Conservation (phyloP, 2,329 filamentous ascomycete genomes). For the Zasmidium citrigriseum region DNA sequence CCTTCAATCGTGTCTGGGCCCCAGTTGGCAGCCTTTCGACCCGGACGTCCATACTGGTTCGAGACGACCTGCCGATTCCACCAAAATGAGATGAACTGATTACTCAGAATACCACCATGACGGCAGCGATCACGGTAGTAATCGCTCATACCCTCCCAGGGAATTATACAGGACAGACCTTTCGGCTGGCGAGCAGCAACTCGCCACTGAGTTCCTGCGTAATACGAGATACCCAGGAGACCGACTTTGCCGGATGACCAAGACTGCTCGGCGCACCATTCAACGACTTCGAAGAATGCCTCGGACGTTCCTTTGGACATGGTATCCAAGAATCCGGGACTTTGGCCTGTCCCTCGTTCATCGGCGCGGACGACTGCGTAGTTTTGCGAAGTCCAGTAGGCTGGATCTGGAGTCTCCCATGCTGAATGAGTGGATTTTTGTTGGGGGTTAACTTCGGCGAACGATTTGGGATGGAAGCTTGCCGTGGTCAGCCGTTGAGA, state of each 20-base stretch:
- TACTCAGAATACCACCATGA: slow-evolving; percentile 44
- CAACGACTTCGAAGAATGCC: slow-evolving; percentile 50
- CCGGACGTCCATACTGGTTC: slow-evolving; percentile 65
- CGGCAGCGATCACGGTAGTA: slow-evolving; percentile 50
- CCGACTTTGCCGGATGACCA: slow-evolving; percentile 50
- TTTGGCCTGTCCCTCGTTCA: slow-evolving; percentile 33
- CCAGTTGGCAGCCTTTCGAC: slow-evolving; percentile 52
- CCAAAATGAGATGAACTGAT: slow-evolving; percentile 60
- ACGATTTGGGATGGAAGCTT: slow-evolving; percentile 55
- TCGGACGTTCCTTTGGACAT: slow-evolving; percentile 50
- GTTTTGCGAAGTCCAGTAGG: slow-evolving; percentile 35
- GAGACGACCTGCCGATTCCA: slow-evolving; percentile 66
- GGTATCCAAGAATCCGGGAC: slow-evolving; percentile 44
- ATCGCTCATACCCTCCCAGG: slow-evolving; percentile 51
- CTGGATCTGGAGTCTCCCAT: slow-evolving; percentile 48
- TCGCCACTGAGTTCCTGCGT: slow-evolving; percentile 45
- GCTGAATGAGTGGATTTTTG: slow-evolving; percentile 45
- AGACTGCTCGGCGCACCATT: slow-evolving; percentile 41
- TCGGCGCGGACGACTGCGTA: slow-evolving; percentile 40
- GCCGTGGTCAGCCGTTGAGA: not conserved
- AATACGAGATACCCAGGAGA: slow-evolving; percentile 47
- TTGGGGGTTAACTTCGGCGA: slow-evolving; percentile 40
- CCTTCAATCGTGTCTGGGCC: slow-evolving; percentile 59
- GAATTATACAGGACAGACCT: slow-evolving; percentile 46
- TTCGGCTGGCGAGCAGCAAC: slow-evolving; percentile 46